Evolutionary conservation across 2,329 filamentous ascomycete species (phyloP), one percentile per base, ranked within the genome.

Genomic region (Paraphaeosphaeria minitans): DNA sequence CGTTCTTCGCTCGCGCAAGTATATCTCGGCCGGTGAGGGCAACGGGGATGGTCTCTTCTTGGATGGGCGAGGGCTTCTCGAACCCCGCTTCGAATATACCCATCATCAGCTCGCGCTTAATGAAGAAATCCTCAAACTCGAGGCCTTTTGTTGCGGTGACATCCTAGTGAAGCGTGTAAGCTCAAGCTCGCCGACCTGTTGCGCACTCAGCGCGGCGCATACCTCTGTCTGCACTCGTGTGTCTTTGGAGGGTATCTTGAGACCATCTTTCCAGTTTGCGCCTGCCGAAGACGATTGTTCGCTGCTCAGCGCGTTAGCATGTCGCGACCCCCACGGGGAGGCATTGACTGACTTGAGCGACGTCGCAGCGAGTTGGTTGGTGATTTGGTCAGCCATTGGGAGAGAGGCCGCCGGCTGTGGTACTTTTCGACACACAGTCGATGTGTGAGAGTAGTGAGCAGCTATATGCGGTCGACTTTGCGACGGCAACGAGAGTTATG

Each of bases 31-130:
- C 95, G 49, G 94, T 96, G 57, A 99, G 85, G 52, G 95, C 95
- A 66, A 99, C 94, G 49, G 95, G 95, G 73, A 99, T 97, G 56
- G 95, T 93, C 82, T 98, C 95, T 88, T 99, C 95, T 87, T 99
- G 95, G 71, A 99, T 99, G 12, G 95, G 95, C 57, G 95, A 99
- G 16, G 95, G 95, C 81, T 96, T 97, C 78, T 99, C 95, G 78
- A 97, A 99, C 64, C 95, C 95, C 68, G 95, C 95, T 82, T 99
- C 95, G 78, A 98, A 99, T 67, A 99, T 98, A 63, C 95, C 95
- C 94, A 98, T 99, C 81, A 99, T 87, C 61, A 99, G 83, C 76
- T 97, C 92, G 75, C 95, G 87, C 83, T 96, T 97, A 70, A 99
- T 89, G 66, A 90, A 91, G 77, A 99, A 97, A 68, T 98, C 92